phyloP scores from a whole-genome alignment of 2,329 filamentous ascomycete species.

The Orbilia quercus region DNA sequence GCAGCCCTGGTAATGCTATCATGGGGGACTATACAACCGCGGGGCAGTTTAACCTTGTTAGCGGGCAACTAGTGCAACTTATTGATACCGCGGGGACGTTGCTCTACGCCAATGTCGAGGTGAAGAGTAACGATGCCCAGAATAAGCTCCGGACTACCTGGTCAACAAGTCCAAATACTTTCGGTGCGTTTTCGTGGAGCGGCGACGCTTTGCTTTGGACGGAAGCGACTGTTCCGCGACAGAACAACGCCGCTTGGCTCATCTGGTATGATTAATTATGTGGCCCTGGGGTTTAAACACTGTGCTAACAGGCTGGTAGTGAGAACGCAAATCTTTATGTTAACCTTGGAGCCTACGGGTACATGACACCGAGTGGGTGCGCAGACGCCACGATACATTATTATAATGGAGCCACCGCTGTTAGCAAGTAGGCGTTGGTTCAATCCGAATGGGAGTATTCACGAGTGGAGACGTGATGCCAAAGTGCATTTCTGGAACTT shows the following conservation, averaged over 20 bases:
- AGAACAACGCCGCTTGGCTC: constrained; percentile 71
- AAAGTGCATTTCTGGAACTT: too few relatives aligned
- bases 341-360: constrained; percentile 71
- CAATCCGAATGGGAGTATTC: neutral
- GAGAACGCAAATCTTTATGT: constrained; percentile 65
- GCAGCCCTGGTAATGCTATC: constrained; percentile 66
- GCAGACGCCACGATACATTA: constrained; percentile 70
- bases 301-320: constrained; percentile 9
- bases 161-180: constrained; percentile 67
- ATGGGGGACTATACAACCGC: constrained; percentile 68
- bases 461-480: too few relatives aligned
- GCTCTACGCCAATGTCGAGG: constrained; percentile 67
- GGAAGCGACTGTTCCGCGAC: constrained; percentile 66
- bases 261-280: constrained; percentile 63
- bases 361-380: constrained; percentile 70
- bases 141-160: constrained; percentile 68
- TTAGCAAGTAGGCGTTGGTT: constrained; percentile 11
- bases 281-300: constrained; percentile 60
- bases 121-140: constrained; percentile 65
- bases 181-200: constrained; percentile 70
- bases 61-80: constrained; percentile 70
- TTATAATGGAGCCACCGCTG: constrained; percentile 64
- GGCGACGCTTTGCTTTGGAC: constrained; percentile 72
- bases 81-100: constrained; percentile 62
- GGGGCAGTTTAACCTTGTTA: constrained; percentile 70